Evolutionary conservation across 345 rosid genomes (phyloP), one percentile per base, ranked within the genome.

Genomic region (Anastatica hierochuntica): DNA sequence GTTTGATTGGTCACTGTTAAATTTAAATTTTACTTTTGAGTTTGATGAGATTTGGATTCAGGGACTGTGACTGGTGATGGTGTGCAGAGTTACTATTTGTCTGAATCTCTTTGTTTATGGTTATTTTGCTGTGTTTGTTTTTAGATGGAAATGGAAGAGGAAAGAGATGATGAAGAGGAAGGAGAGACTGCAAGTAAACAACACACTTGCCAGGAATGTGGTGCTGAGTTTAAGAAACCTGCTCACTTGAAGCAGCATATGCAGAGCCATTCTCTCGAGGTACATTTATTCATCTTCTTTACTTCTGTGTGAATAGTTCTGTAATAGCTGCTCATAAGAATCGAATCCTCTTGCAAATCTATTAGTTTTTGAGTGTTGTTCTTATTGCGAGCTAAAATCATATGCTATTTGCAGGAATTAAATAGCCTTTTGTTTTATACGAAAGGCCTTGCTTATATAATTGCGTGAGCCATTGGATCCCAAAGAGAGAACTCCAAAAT

Each of bases 391-490:
- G 1, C 67, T 67, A 9, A 53, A 60, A 60, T n/a, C n/a, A n/a
- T n/a, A n/a, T n/a, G n/a, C n/a, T n/a, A n/a, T 60, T 81, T 81
- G 82, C 88, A 81, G 86, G 81, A 66, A 33, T 7, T 53, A 8
- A 9, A 51, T 48, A 8, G 4, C 36, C 66, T 62, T 54, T 63
- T 17, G 24, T 15, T 29, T 33, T 14, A 42, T 24, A 23, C 42
- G 36, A 49, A 35, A 43, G 59, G 45, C 11, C 26, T 58, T 6
- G 18, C 20, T 30, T 66, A 15, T 72, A 48, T 52, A 17, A 48
- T 55, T 50, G 95, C 66, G 96, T 90, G 95, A 85, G 78, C 95
- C 98, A 90, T 87, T 90, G 98, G 98, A 90, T 87, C 96, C 98
- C 96, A 63, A 57, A 41, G 38, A 62, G 72, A 66, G 95, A 90